Base-by-base conservation (phyloP, 106 monocot genomes). In the Platanthera guangdongensis region DNA sequence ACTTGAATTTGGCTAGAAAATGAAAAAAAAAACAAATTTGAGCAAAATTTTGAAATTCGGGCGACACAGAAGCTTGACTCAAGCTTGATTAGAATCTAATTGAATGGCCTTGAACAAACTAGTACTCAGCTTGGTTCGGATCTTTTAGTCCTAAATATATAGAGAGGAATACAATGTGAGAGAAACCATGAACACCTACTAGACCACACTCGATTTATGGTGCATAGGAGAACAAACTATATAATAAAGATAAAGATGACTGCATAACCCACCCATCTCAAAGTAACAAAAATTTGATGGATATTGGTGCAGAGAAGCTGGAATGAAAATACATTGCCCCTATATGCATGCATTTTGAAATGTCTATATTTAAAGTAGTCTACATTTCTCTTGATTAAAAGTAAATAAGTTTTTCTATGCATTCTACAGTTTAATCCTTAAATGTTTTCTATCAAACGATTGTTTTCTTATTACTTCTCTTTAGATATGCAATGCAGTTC, bases 401-500 rank as follows among this genome's bases (percentile, higher is more conserved):
- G 18, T n/a, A 60, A 60, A 60, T 60, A 60, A 25, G 64, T 64
- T 3, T 59, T 59, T 28, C 64, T 28, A 28, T 65, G 11, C 65
- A 30, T 32, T 65, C 3, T 65, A 65, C 32, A 65, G 32, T 65
- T 65, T 60, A 1, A 65, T 30, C 65, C 32, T 65, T 32, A 11
- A 32, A 32, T 4, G 32, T 32, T 19, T 32, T 65, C 32, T 25
- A 47, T 11, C 47, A n/a, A 70, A 48, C 1, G 47, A 70, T 15
- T 70, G 25, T 70, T 16, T 47, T 70, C 6, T 48, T 70, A n/a
- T 70, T 39, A 47, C 30, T 48, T 70, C 11, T 74, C 46, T 81
- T 39, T 67, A 99, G 94, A 99, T 99, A 87, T 99, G 99, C 53
- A 99, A 99, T 92, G 99, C 94, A 71, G 94, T 99, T 82, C 80